Base-by-base conservation (phyloP, 108 stramenopile genomes). In the Fragilaria crotonensis region DNA sequence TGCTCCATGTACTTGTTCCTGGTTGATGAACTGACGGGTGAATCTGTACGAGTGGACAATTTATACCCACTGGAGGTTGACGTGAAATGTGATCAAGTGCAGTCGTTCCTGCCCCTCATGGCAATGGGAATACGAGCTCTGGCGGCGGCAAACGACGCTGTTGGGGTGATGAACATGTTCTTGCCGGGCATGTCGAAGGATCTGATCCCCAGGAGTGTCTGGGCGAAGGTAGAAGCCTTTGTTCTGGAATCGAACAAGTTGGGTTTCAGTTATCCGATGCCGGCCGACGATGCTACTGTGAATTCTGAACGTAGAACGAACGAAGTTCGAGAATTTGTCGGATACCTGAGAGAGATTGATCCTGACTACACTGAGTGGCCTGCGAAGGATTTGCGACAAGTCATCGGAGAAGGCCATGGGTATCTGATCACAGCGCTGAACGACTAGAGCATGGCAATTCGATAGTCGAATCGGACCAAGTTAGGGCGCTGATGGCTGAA, bases 21-120 rank as follows among this genome's bases (percentile, higher is more conserved):
- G 20, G 22, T 41, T 32, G 56, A 45, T 30, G 56, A 57, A 26
- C 32, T 26, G 2, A 52, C 51, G 3, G 51, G 51, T 52, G 51
- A 52, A 52, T 25, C 51, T 25, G 51, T 52, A 22, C 25, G 2
- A 2, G 25, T 3, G 2, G 11, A 22, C 3, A 25, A 25, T 22
- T 7, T 11, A 41, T 52, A 52, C 25, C 51, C 51, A 25, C 21
- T 25, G 18, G 51, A 7, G 25, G 26, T 52, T 5, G 25, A 21
- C 2, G 25, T 3, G 18, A 21, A 17, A 3, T 23, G 25, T 3
- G 51, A 52, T 3, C 25, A 25, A 7, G 51, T 52, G 3, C 51
- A 21, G 1, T 18, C 18, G 4, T 52, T 52, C 2, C 51, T 52
- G 22, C 51, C 25, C 26, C 26, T 52, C 18, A 52, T 52, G 51